Percentiles rank a stretch among this genome's conserved stretches.
Evolutionary conservation across 805 yeast genomes (phyloP).

Genomic region (Spathaspora arborariae): DNA sequence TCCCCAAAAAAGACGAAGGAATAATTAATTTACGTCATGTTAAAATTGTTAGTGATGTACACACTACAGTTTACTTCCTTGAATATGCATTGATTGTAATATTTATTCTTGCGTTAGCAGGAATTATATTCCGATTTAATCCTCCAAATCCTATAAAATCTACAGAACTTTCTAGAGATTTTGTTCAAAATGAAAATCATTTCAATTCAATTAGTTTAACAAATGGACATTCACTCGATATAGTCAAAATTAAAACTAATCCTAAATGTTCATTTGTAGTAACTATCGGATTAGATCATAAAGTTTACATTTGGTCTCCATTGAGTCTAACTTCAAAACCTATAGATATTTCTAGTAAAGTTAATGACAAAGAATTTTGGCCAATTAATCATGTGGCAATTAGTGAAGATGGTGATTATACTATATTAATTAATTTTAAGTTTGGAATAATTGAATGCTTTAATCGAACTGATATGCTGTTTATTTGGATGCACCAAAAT

Average conservation of each 20-base stretch:
- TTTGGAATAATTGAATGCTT: constrained; percentile 55
- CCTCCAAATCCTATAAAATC: constrained; percentile 8
- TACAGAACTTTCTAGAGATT: neutral
- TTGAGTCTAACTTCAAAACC: constrained; percentile 23
- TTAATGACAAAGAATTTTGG: constrained; percentile 43
- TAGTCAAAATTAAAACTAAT: constrained; percentile 57
- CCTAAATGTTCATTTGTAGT: constrained; percentile 59
- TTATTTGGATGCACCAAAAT: constrained; percentile 26
- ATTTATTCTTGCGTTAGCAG: constrained; percentile 45
- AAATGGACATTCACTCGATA: constrained; percentile 57
- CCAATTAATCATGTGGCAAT: constrained; percentile 58
- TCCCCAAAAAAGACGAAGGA: constrained; percentile 12
- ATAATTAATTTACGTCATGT: neutral
- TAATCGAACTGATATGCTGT: constrained; percentile 45
- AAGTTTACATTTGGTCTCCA: constrained; percentile 72
- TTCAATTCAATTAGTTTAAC: constrained; percentile 30
- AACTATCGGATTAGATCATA: constrained; percentile 71
- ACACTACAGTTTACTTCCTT: constrained; percentile 48
- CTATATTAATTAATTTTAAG: constrained; percentile 50
- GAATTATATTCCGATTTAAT: constrained; percentile 16
- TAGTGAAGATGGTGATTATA: constrained; percentile 56
- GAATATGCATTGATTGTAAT: constrained; percentile 52
- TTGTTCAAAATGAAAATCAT: neutral
- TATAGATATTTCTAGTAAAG: constrained; percentile 30
- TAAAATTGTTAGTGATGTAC: constrained; percentile 21